Base-by-base conservation (phyloP, 768 basidiomycete genomes). In the Calvatia gigantea region DNA sequence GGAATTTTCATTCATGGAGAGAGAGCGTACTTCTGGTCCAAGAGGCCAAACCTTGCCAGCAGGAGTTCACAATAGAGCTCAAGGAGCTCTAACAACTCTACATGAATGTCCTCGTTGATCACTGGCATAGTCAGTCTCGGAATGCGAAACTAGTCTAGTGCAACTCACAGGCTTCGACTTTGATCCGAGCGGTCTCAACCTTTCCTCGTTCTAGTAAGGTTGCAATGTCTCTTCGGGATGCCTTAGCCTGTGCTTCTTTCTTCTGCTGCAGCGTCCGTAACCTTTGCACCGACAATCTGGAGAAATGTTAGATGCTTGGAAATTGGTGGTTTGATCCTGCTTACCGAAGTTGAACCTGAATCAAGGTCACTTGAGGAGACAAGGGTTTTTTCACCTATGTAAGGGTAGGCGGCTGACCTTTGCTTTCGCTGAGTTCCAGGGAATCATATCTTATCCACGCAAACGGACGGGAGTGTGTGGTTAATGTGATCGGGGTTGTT, bases 1-100 rank as follows among this genome's bases (percentile, higher is more conserved):
- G 27, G 55, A 55, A 31, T 35, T 39, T 60, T 42, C 28, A 27
- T 5, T 14, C 44, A 38, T 32, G 51, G 32, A 39, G 58, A 51
- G 54, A 42, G 8, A 2, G 70, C 84, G 66, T 60, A 96, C 94
- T 81, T 87, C 66, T 89, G 85, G 64, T 99, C 97, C 43, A 99
- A 78, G 27, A 98, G 72, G 8, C 91, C 90, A 64, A 98, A 98
- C 44, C 97, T 82, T 7, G 96, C 92, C 21, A 95, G 77, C 17
- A 98, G 72, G n/a, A 96, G 81, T 65, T 99, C 97, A 60, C 89
- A 91, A 68, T 98, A 98, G 9, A 98, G 79, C 73, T 98, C 95
- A 25, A 99, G 75, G 4, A 98, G 75, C 65, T 99, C 96, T 33
- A 98, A 74, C 23, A 98, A 78, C 66, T 98, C 95, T 42, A 92